Percentiles rank a stretch among this genome's conserved stretches.
These are phyloP conservation scores for Pulicaria dysenterica DNA, from an alignment of 129 eudicot genomes.

Conservation along the genomic window DNA sequence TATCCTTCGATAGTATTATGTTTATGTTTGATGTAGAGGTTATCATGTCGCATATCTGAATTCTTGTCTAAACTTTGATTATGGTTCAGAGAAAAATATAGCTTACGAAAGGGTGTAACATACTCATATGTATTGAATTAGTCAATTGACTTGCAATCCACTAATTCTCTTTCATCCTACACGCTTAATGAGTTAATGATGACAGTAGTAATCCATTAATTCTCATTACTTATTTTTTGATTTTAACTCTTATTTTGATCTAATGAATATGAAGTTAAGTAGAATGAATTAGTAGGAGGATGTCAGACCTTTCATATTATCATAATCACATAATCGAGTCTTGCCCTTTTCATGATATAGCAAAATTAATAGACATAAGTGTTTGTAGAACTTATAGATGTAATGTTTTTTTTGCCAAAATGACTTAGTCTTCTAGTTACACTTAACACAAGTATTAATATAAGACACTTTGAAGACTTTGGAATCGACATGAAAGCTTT, in stretches of 20 bases:
- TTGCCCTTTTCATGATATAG: slow-evolving; percentile 9
- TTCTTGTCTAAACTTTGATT: too few relatives aligned
- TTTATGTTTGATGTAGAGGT: too few relatives aligned
- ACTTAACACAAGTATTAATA: slow-evolving; percentile 32
- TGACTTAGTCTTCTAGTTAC: slow-evolving; percentile 33
- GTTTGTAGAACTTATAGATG: slow-evolving; percentile 27
- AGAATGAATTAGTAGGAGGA: neutral
- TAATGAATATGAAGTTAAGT: neutral
- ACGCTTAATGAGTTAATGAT: too few relatives aligned
- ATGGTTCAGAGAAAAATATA: too few relatives aligned
- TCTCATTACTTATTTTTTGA: too few relatives aligned
- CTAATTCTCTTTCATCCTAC: too few relatives aligned
- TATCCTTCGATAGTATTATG: too few relatives aligned
- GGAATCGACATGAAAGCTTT: slow-evolving; percentile 21
- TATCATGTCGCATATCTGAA: too few relatives aligned
- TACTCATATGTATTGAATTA: too few relatives aligned
- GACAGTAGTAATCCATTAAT: too few relatives aligned
- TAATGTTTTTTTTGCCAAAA: slow-evolving; percentile 30
- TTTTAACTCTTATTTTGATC: neutral
- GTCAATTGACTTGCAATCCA: too few relatives aligned
- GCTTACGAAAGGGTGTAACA: too few relatives aligned
- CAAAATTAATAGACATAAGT: slow-evolving; percentile 27
- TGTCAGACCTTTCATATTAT: neutral
- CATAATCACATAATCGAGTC: slow-evolving; percentile 25
- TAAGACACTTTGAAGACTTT: slow-evolving; percentile 31